A percentile compares a stretch with the other conserved stretches of the same genome.
Evolutionary conservation across 208 protist genomes (phyloP).

Genomic region (Crithidia brevicula): DNA sequence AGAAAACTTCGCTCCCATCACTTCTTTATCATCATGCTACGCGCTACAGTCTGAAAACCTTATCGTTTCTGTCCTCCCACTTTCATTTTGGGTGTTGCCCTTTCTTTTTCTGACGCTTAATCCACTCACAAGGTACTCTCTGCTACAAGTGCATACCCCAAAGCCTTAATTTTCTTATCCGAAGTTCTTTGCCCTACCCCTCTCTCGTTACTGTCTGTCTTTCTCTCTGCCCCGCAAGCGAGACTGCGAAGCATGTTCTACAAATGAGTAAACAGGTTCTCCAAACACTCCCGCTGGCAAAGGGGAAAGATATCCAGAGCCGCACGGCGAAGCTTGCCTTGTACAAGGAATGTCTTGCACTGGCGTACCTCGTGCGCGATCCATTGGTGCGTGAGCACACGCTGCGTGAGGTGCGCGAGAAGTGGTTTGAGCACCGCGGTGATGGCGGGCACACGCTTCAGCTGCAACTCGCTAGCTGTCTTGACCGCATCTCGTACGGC

Average conservation of each 20-base stretch:
- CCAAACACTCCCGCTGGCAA: conserved; percentile 80
- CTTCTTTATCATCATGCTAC: no score
- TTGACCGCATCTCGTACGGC: conserved; percentile 86
- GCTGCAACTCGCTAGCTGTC: conserved; percentile 80
- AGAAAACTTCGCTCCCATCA: no score
- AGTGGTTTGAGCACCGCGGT: conserved; percentile 82
- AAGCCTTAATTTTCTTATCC: no score
- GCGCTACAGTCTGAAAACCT: no score
- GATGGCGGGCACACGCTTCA: conserved; percentile 83
- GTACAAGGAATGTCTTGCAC: conserved; percentile 89
- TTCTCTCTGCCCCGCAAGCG: neutral
- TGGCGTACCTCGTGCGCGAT: conserved; percentile 71
- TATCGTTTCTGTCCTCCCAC: no score
- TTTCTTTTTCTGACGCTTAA: no score
- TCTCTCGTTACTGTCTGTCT: conserved; percentile 4
- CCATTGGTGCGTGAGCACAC: conserved; percentile 74
- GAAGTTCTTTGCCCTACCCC: neutral
- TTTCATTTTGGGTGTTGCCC: no score
- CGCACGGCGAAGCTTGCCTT: conserved; percentile 76
- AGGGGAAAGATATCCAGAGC: conserved; percentile 85
- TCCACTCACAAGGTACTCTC: no score
- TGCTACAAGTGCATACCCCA: no score
- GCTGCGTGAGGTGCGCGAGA: conserved; percentile 73
- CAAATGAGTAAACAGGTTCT: conserved; percentile 80
- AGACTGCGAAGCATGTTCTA: no score